These are phyloP conservation scores for Flagelloscypha sp. DNA, from an alignment of 768 basidiomycete genomes.

Conservation along the genomic window DNA sequence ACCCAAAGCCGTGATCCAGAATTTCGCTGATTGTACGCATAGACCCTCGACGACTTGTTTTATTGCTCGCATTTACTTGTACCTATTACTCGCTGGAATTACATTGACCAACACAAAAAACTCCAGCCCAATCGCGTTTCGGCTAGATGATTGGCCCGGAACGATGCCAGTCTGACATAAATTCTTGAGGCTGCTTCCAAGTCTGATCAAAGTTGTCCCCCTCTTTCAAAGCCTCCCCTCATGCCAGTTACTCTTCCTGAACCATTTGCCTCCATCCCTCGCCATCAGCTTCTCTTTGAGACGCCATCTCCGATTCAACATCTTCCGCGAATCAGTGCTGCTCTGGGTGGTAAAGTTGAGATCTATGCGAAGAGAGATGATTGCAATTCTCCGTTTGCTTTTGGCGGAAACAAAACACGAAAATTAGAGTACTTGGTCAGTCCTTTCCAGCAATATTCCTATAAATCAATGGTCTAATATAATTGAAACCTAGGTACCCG, in stretches of 20 bases:
- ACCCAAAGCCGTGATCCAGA: no score
- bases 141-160: no score
- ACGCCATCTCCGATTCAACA: constrained; percentile 15
- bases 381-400: constrained; percentile 16
- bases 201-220: no score
- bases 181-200: no score
- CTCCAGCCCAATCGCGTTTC: no score
- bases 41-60: no score
- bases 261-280: constrained; percentile 15
- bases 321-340: constrained; percentile 15
- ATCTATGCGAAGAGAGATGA: constrained; percentile 20
- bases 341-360: constrained; percentile 13
- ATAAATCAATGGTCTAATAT: background rate
- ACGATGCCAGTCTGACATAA: no score
- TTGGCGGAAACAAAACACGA: constrained; percentile 19
- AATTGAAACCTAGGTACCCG: constrained; percentile 6
- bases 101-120: no score
- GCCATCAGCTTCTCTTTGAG: constrained; percentile 14
- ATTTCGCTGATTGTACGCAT: no score
- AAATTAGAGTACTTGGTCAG: constrained; percentile 17
- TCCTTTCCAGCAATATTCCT: background rate
- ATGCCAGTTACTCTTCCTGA: constrained; percentile 10
- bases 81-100: no score
- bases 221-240: background rate
- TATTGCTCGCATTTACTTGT: no score